Evolutionary conservation across 2,329 filamentous ascomycete genomes (phyloP), one percentile per base, ranked within the genome.

Genomic region (Paraconiothyrium sp.): DNA sequence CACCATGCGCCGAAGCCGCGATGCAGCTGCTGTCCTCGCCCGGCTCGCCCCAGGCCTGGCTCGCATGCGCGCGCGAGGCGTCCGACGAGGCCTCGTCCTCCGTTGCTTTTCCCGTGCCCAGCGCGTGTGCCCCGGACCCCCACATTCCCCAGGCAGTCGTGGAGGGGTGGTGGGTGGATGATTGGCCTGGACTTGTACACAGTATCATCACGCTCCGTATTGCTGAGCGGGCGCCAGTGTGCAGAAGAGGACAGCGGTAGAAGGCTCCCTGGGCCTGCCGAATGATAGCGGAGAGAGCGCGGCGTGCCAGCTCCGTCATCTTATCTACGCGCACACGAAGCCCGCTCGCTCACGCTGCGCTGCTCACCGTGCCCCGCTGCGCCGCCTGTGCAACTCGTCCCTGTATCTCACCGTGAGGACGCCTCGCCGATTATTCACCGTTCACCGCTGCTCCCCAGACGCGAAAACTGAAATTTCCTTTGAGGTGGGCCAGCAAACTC

Each of bases 81-180:
- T 16, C 4, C 37, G 14, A 14, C 11, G 48, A 34, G 24, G 47
- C 47, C 16, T 34, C 10, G 32, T n/a, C 9, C 7, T 20, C 30
- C 48, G 50, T 54, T 54, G 50, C 39, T 46, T 55, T 55, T 55
- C 3, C 34, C 49, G 49, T 39, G 34, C 27, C 16, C 20, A 37
- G 30, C 48, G 48, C 32, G 32, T 30, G 27, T 30, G 14, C 50
- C 50, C 52, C 39, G 37, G 24, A 55, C 52, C 52, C 52, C 52
- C 52, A 46, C 52, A 55, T 46, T 55, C 52, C 52, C 52, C 52
- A 54, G 52, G 35, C 51, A n/a, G 50, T 41, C 16, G 30, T 11
- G 50, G n/a, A 52, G 34, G 35, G 22, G 39, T n/a, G 20, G 11
- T 30, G 34, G 50, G 35, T 11, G 35, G 22, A 30, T 43, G 51